These are phyloP conservation scores for Trametes sanguinea DNA, from an alignment of 768 basidiomycete genomes.

Conservation along the genomic window DNA sequence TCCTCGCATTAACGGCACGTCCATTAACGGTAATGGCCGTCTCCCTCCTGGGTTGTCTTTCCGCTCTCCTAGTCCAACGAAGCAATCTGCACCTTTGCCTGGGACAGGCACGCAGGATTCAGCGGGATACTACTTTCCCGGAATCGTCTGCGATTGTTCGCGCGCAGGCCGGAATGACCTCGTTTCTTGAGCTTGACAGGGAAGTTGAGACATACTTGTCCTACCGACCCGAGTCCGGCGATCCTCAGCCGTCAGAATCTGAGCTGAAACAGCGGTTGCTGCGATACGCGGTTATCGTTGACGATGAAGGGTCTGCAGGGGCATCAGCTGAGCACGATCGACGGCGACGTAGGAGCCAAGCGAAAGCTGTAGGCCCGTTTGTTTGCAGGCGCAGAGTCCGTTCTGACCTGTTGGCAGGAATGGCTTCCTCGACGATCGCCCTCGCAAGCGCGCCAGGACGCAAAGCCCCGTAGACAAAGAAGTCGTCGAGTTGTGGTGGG, in stretches of 20 bases:
- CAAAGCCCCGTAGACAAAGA: slow-evolving; percentile 45
- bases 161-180: slow-evolving; percentile 71
- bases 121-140: slow-evolving; percentile 54
- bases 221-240: slow-evolving; percentile 8
- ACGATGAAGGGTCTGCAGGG: slow-evolving; percentile 29
- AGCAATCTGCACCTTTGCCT: slow-evolving; percentile 21
- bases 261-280: slow-evolving; percentile 26
- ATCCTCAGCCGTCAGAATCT: slow-evolving; percentile 5
- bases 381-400: not conserved
- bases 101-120: slow-evolving; percentile 30
- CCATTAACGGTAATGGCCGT: slow-evolving; percentile 47
- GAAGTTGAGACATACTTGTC: slow-evolving; percentile 42
- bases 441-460: slow-evolving; percentile 64
- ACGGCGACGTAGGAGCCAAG: slow-evolving; percentile 55
- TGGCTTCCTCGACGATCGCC: slow-evolving; percentile 42
- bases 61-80: slow-evolving; percentile 33
- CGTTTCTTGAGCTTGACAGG: slow-evolving; percentile 61
- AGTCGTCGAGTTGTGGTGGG: slow-evolving; percentile 71
- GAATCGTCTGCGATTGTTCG: slow-evolving; percentile 72
- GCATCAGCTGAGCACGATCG: slow-evolving; percentile 26
- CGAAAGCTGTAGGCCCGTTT: slow-evolving; percentile 53
- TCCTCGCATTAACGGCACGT: slow-evolving; percentile 32
- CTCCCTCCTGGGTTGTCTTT: slow-evolving; percentile 43
- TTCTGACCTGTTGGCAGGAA: slow-evolving; percentile 28
- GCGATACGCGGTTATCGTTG: slow-evolving; percentile 24